Evolutionary conservation across 495 filamentous ascomycete species (phyloP).

Genomic region (Hypoxylon crocopeplum): DNA sequence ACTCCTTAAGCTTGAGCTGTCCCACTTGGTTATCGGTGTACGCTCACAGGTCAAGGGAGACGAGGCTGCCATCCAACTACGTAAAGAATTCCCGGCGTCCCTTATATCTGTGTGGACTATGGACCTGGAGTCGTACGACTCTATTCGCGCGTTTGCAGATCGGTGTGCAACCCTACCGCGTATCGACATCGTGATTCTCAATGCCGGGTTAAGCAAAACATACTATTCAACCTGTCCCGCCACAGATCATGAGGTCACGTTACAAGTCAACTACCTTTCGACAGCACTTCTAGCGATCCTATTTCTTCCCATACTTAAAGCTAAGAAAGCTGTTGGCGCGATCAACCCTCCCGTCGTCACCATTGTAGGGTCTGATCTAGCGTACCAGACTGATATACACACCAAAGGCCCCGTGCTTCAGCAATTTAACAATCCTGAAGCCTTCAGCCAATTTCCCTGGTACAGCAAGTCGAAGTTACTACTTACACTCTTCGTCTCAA

Average conservation of each 20-base stretch:
- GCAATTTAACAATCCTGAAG: conserved; percentile 32
- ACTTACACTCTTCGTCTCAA: conserved; percentile 42
- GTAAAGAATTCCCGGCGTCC: conserved; percentile 42
- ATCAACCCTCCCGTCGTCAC: conserved; percentile 39
- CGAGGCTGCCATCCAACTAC: conserved; percentile 42
- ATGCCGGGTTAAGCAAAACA: conserved; percentile 50
- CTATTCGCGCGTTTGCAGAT: conserved; percentile 46
- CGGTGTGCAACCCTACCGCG: conserved; percentile 41
- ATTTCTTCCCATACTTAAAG: conserved; percentile 48
- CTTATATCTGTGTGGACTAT: conserved; percentile 55
- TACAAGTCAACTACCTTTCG: conserved; percentile 50
- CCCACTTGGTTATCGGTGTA: conserved; percentile 58
- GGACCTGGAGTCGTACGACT: conserved; percentile 52
- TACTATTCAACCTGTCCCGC: conserved; percentile 35
- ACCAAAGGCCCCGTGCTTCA: conserved; percentile 31
- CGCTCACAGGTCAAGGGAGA: conserved; percentile 55
- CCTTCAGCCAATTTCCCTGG: conserved; percentile 26
- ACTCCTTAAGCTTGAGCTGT: conserved; percentile 50
- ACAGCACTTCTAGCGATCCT: conserved; percentile 51
- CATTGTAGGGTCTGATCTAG: conserved; percentile 43
- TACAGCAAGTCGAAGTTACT: conserved; percentile 51
- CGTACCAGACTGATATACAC: conserved; percentile 38
- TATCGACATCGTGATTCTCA: conserved; percentile 55
- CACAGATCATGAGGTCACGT: conserved; percentile 47
- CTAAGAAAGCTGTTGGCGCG: conserved; percentile 21